phyloP scores from a whole-genome alignment of 2,329 filamentous ascomycete genomes.

The Aspergillus felis region DNA sequence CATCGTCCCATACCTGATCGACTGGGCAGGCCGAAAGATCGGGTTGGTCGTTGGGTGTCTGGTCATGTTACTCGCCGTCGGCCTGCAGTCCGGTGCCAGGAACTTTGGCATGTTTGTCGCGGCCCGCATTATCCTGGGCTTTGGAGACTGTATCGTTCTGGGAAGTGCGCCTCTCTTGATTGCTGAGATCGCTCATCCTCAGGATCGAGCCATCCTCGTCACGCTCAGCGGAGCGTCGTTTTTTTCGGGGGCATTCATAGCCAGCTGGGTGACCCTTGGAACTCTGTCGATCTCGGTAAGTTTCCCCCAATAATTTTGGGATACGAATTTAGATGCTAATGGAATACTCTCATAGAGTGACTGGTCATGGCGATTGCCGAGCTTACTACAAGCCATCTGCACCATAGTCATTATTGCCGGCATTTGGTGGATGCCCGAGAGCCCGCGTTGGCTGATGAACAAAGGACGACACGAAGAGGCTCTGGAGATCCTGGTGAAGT shows the following conservation, averaged over 20 bases:
- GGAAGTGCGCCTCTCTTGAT: slow-evolving; percentile 21
- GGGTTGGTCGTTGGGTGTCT: slow-evolving; percentile 11
- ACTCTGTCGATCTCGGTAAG: slow-evolving; percentile 15
- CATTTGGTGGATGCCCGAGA: slow-evolving; percentile 14
- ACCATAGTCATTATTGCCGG: slow-evolving; percentile 12
- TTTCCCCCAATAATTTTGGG: neutral
- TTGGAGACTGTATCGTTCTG: slow-evolving; percentile 19
- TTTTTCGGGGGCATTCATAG: slow-evolving; percentile 19
- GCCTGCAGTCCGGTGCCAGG: slow-evolving; percentile 21
- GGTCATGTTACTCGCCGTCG: slow-evolving; percentile 20
- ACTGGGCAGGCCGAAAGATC: slow-evolving; percentile 15
- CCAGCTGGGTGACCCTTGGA: slow-evolving; percentile 14
- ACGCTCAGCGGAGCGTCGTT: slow-evolving; percentile 16
- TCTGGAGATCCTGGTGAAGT: neutral
- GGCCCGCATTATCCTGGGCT: slow-evolving; percentile 22
- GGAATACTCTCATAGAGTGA: slow-evolving; percentile 3
- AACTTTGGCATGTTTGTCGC: slow-evolving; percentile 26
- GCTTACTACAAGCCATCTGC: slow-evolving; percentile 17
- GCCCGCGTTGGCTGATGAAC: slow-evolving; percentile 7
- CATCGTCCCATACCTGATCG: slow-evolving; percentile 16
- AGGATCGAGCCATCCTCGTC: slow-evolving; percentile 21
- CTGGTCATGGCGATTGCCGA: slow-evolving; percentile 21
- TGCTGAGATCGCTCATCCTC: slow-evolving; percentile 22
- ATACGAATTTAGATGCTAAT: neutral
- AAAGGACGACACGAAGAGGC: neutral